These are phyloP conservation scores for Pseudopyricularia cyperi DNA, from an alignment of 2,329 filamentous ascomycete genomes.

Conservation along the genomic window DNA sequence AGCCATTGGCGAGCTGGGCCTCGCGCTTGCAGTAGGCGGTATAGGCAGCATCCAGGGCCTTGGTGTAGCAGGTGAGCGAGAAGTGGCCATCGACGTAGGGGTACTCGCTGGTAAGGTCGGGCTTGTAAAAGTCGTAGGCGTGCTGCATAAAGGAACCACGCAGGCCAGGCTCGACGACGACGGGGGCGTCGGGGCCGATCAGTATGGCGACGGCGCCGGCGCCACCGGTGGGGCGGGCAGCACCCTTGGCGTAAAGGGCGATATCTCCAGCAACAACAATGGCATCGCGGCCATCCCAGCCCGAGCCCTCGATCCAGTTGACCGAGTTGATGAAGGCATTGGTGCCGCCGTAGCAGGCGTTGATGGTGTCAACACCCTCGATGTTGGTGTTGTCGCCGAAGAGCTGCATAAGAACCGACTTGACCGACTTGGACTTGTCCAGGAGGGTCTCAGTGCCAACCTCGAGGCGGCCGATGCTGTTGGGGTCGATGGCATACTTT, in stretches of 20 bases:
- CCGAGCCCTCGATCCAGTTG: slow-evolving; percentile 80
- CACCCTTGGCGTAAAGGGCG: slow-evolving; percentile 74
- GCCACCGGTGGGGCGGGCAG: slow-evolving; percentile 69
- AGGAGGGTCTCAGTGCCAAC: slow-evolving; percentile 77
- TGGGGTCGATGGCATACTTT: slow-evolving; percentile 73
- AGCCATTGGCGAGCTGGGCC: slow-evolving; percentile 34
- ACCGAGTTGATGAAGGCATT: slow-evolving; percentile 73
- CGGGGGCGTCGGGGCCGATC: slow-evolving; percentile 63
- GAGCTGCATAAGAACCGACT: slow-evolving; percentile 78
- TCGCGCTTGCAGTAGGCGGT: slow-evolving; percentile 68
- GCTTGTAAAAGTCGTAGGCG: slow-evolving; percentile 86
- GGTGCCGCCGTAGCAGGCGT: slow-evolving; percentile 79
- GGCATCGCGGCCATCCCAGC: slow-evolving; percentile 72
- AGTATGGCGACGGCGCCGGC: slow-evolving; percentile 69
- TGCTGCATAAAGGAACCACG: slow-evolving; percentile 72
- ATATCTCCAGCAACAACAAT: slow-evolving; percentile 74
- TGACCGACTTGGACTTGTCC: slow-evolving; percentile 86
- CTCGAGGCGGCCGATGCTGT: slow-evolving; percentile 67
- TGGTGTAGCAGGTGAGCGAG: slow-evolving; percentile 69
- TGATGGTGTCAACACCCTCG: slow-evolving; percentile 72
- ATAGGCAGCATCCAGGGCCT: slow-evolving; percentile 72
- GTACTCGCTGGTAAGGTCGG: slow-evolving; percentile 77
- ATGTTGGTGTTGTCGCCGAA: slow-evolving; percentile 75
- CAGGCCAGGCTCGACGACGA: slow-evolving; percentile 66
- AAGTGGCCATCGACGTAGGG: slow-evolving; percentile 75